Percentiles rank a stretch among this genome's conserved stretches.
Conservation (phyloP, 345 rosid genomes). For the Eucalyptus pauciflora region DNA sequence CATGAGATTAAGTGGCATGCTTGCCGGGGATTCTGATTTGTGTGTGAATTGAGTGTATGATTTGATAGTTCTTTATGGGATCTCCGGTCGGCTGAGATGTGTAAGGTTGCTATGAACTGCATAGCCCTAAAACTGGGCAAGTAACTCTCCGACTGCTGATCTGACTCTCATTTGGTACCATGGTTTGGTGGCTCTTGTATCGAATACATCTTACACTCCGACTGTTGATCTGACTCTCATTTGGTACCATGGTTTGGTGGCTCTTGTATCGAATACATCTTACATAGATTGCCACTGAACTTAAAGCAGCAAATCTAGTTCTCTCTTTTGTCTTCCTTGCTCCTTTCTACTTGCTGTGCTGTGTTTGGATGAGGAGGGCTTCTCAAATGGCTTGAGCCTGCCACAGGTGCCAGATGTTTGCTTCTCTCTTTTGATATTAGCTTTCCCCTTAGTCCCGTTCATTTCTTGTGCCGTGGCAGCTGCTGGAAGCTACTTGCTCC, state of each 20-base stretch:
- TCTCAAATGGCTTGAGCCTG: neutral
- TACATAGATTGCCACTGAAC: neutral
- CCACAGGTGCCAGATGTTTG: neutral
- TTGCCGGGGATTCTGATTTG: neutral
- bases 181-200: neutral
- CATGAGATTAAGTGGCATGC: neutral
- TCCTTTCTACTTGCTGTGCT: neutral
- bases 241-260: neutral
- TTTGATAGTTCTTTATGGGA: neutral
- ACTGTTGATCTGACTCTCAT: neutral
- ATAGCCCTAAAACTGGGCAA: neutral
- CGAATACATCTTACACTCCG: neutral
- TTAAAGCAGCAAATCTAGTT: neutral
- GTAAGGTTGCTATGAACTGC: neutral
- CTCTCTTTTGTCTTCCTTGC: neutral
- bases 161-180: neutral
- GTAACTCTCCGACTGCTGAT: neutral
- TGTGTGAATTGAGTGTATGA: neutral
- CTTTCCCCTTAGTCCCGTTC: neutral
- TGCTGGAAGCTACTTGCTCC: neutral
- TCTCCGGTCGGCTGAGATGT: neutral
- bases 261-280: neutral
- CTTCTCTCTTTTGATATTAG: neutral
- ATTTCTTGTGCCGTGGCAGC: neutral
- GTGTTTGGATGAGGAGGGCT: neutral